Evolutionary conservation across 2,329 filamentous ascomycete genomes (phyloP).

Genomic region (Helotiales sp.): DNA sequence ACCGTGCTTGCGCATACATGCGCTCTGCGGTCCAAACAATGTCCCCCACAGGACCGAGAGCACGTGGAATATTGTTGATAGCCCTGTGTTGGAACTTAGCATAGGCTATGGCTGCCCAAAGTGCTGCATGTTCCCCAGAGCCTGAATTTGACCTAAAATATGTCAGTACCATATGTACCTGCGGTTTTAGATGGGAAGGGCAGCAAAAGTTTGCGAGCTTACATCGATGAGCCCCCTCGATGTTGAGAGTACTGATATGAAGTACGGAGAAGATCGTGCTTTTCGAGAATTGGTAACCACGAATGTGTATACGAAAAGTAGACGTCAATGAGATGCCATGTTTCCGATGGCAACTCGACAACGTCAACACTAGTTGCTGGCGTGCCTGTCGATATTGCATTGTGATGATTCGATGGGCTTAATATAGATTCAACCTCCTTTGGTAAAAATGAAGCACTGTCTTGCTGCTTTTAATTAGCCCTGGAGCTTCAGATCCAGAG

Average conservation of each 20-base stretch:
- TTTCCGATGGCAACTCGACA: conserved; percentile 33
- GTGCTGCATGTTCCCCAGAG: conserved; percentile 51
- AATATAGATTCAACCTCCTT: conserved; percentile 23
- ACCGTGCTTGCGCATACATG: conserved; percentile 52
- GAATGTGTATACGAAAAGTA: conserved; percentile 76
- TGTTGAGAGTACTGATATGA: conserved; percentile 35
- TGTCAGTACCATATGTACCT: background rate
- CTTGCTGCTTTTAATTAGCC: background rate
- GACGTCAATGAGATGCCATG: conserved; percentile 59
- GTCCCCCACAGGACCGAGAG: conserved; percentile 23
- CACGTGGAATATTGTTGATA: conserved; percentile 31
- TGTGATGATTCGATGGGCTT: conserved; percentile 16
- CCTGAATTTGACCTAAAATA: conserved; percentile 2
- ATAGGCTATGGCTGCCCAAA: conserved; percentile 61
- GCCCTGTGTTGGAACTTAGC: conserved; percentile 51
- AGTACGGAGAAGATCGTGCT: conserved; percentile 44
- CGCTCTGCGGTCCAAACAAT: conserved; percentile 35
- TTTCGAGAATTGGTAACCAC: conserved; percentile 75
- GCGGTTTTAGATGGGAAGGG: no score
- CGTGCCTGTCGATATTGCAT: conserved; percentile 9
- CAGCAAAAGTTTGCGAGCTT: background rate
- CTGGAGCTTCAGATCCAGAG: background rate
- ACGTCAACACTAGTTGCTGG: conserved; percentile 9
- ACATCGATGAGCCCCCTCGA: conserved; percentile 6
- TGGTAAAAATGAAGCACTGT: background rate